Percentiles rank a stretch among this genome's conserved stretches.
Evolutionary conservation across 257 asterid species (phyloP).

Genomic region (Forsythia viridissima): DNA sequence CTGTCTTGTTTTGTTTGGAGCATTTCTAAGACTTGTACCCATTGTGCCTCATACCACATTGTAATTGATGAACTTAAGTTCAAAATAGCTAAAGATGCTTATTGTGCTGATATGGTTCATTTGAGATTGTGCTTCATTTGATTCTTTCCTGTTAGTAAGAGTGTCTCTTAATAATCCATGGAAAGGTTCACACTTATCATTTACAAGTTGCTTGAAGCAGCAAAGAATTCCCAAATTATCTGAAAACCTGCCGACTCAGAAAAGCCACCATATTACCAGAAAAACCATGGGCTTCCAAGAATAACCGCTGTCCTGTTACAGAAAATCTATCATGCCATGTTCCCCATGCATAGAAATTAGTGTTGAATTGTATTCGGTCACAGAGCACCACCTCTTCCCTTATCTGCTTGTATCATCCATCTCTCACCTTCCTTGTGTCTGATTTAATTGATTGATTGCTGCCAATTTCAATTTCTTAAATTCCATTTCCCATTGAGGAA

Average conservation of each 20-base stretch:
- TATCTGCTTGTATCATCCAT: not conserved
- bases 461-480: not conserved
- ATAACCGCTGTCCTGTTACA: not conserved
- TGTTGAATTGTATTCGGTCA: not conserved
- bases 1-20: not conserved
- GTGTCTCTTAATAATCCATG: not conserved
- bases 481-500: not conserved
- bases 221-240: not conserved
- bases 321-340: not conserved
- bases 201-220: not conserved
- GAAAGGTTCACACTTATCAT: not conserved
- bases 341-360: not conserved
- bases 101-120: not conserved
- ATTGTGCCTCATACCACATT: not conserved
- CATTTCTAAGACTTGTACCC: constrained; percentile 2
- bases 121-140: not conserved
- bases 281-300: not conserved
- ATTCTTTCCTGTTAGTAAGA: not conserved
- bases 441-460: not conserved
- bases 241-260: not conserved
- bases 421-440: not conserved
- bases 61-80: constrained; percentile 2
- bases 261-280: not conserved
- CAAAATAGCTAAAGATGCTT: not conserved
- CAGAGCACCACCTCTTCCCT: not conserved